A percentile compares a stretch with the other conserved stretches of the same genome.
phyloP scores from a whole-genome alignment of 164 flowering plant genomes.

The Chloranthus sessilifolius region DNA sequence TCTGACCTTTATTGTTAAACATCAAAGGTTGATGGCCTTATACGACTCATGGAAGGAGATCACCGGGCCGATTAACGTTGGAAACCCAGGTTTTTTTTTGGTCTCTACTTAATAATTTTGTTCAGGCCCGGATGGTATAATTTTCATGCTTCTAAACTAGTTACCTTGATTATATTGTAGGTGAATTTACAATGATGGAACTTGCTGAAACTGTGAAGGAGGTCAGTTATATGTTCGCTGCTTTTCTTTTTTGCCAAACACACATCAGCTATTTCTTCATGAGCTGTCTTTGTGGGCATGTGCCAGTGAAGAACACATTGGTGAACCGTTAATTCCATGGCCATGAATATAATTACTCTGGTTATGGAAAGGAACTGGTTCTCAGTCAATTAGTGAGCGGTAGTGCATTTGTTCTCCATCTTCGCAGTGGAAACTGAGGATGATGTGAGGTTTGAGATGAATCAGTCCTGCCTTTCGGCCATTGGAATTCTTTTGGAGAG shows the following conservation, averaged over 20 bases:
- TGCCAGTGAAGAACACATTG: no score
- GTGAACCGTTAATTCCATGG: no score
- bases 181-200: conserved; percentile 91
- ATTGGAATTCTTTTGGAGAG: no score
- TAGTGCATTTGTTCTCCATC: no score
- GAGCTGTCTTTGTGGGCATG: not conserved
- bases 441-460: no score
- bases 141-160: not conserved
- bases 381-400: no score
- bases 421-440: no score
- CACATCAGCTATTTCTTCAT: not conserved
- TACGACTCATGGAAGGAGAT: conserved; percentile 79
- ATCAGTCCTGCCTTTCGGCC: no score
- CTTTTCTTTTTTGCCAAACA: not conserved
- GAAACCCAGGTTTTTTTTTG: conserved; percentile 57
- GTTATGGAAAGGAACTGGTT: no score
- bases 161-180: conserved; percentile 18
- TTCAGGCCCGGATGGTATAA: not conserved
- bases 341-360: no score
- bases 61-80: conserved; percentile 77
- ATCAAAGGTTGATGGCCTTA: conserved; percentile 71
- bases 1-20: not conserved
- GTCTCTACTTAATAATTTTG: not conserved
- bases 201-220: conserved; percentile 89
- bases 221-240: no score